Conservation (phyloP, 1,284 basidiomycete species). For the Cryptococcus sp. region DNA sequence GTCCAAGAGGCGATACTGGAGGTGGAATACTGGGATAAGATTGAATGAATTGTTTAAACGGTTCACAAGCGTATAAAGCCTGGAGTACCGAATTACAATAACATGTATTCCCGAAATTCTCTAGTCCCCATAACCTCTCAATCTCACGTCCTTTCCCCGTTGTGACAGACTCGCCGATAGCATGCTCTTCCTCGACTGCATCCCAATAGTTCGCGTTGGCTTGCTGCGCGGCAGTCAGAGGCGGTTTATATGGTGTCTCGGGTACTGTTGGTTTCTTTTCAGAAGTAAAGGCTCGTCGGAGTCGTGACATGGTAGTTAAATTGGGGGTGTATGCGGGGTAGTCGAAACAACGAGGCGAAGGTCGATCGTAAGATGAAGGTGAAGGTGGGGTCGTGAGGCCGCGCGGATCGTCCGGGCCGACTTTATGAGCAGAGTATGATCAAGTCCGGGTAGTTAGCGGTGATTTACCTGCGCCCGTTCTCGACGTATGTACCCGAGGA, state of each 20-base stretch:
- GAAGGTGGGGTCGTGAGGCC: too few relatives aligned
- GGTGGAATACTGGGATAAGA: slow-evolving; percentile 51
- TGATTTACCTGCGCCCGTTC: too few relatives aligned
- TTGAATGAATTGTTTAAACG: slow-evolving; percentile 70
- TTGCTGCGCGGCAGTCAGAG: slow-evolving; percentile 1
- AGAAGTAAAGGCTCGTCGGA: slow-evolving; percentile 9
- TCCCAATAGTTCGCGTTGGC: slow-evolving; percentile 7
- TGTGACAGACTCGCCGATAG: not conserved
- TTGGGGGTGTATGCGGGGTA: not conserved
- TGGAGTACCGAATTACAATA: slow-evolving; percentile 98
- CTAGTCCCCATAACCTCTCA: slow-evolving; percentile 67
- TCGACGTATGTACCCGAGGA: too few relatives aligned
- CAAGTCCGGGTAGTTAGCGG: too few relatives aligned
- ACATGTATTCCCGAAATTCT: slow-evolving; percentile 87
- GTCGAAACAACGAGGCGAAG: not conserved
- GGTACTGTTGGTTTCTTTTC: slow-evolving; percentile 3
- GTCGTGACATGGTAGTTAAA: slow-evolving; percentile 6
- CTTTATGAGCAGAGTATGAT: too few relatives aligned
- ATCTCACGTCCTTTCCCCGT: slow-evolving; percentile 31
- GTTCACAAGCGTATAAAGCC: slow-evolving; percentile 83
- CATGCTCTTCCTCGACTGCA: slow-evolving; percentile 5
- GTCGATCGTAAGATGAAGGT: too few relatives aligned
- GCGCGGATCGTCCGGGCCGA: too few relatives aligned
- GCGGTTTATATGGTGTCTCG: not conserved
- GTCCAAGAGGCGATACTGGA: slow-evolving; percentile 41